phyloP scores from a whole-genome alignment of 2,329 filamentous ascomycete species.

The Paracamarosporium sp. region DNA sequence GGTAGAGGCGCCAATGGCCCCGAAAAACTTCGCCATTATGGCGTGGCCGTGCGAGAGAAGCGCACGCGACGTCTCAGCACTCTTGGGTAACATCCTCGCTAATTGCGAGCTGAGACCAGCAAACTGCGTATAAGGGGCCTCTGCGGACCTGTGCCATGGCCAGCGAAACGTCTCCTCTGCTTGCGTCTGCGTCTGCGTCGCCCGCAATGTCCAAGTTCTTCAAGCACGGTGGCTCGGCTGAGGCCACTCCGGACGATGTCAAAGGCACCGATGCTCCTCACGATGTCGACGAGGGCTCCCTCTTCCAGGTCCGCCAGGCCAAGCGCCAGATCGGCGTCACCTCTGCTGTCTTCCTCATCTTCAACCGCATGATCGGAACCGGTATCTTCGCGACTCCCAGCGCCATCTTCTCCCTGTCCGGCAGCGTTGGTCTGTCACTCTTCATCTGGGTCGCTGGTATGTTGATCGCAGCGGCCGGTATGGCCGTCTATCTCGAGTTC shows the following conservation, averaged over 20 bases:
- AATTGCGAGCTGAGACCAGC: background rate
- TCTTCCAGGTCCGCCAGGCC: conserved; percentile 31
- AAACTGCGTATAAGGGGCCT: background rate
- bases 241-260: background rate
- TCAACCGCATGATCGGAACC: conserved; percentile 71
- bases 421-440: conserved; percentile 67
- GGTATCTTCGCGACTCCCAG: conserved; percentile 71
- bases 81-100: background rate
- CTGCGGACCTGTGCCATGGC: background rate
- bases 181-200: background rate
- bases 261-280: background rate
- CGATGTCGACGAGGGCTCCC: conserved; percentile 29
- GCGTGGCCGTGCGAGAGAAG: background rate
- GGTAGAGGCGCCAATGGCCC: background rate
- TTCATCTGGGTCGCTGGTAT: conserved; percentile 70
- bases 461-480: conserved; percentile 67
- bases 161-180: background rate
- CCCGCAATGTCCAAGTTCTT: conserved; percentile 1
- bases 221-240: background rate
- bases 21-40: background rate
- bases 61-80: background rate
- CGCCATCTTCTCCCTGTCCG: conserved; percentile 63
- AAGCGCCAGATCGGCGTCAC: conserved; percentile 38
- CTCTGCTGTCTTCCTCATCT: conserved; percentile 51
- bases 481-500: conserved; percentile 71